Conservation (phyloP, 257 asterid genomes). For the Paraleonurus japonicus region DNA sequence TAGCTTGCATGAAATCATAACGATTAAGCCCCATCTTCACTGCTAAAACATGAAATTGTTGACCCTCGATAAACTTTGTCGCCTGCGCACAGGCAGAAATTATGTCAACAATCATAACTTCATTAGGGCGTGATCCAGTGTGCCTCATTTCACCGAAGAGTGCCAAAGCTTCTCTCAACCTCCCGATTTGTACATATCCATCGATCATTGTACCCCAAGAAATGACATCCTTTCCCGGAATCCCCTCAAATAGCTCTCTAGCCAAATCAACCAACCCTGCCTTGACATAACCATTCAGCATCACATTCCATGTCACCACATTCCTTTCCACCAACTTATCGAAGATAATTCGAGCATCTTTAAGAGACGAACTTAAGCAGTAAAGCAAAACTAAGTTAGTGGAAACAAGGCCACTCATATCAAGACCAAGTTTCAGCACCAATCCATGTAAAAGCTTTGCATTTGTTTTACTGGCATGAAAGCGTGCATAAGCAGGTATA, state of each 20-base stretch:
- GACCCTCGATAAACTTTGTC: constrained; percentile 52
- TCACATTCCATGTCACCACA: constrained; percentile 83
- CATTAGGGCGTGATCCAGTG: constrained; percentile 60
- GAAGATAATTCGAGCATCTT: constrained; percentile 52
- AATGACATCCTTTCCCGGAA: constrained; percentile 65
- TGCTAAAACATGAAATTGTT: constrained; percentile 62
- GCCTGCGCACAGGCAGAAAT: constrained; percentile 65
- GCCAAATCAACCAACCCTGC: constrained; percentile 53
- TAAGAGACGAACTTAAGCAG: constrained; percentile 37
- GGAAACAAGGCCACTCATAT: constrained; percentile 47
- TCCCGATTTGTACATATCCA: constrained; percentile 62
- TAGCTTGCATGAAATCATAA: constrained; percentile 66
- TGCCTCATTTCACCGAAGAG: constrained; percentile 58
- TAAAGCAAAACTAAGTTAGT: constrained; percentile 78
- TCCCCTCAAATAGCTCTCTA: constrained; percentile 56
- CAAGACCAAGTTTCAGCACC: constrained; percentile 71
- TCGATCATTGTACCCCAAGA: constrained; percentile 92
- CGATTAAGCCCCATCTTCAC: constrained; percentile 51
- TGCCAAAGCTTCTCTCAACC: constrained; percentile 56
- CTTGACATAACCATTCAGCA: constrained; percentile 85
- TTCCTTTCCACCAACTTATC: constrained; percentile 55
- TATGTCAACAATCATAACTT: constrained; percentile 79
- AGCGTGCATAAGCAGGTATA: constrained; percentile 55
- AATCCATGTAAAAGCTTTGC: constrained; percentile 65
- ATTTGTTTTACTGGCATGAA: constrained; percentile 30